These are phyloP conservation scores for Calocera cornea DNA, from an alignment of 768 basidiomycete genomes.

Conservation along the genomic window DNA sequence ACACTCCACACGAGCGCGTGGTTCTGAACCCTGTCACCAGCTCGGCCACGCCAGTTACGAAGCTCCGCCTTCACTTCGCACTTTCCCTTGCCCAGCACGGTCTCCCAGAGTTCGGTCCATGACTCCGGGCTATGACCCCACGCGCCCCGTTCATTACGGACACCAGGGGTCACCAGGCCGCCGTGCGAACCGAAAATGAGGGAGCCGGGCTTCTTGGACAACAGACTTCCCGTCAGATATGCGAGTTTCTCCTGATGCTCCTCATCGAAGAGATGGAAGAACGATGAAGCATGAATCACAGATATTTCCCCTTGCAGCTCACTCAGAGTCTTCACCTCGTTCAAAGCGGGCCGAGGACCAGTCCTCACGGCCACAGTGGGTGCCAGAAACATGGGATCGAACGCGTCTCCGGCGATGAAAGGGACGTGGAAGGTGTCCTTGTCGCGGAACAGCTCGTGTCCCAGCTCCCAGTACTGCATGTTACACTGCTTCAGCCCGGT, in stretches of 20 bases:
- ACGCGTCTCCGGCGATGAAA: slow-evolving; percentile 43
- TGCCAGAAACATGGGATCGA: slow-evolving; percentile 34
- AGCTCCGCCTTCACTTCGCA: not conserved
- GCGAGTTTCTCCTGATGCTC: slow-evolving; percentile 19
- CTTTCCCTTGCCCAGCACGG: not conserved
- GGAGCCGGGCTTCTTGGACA: slow-evolving; percentile 22
- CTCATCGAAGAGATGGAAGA: slow-evolving; percentile 33
- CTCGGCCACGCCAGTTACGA: not conserved
- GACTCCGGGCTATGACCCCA: not conserved
- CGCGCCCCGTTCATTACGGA: not conserved
- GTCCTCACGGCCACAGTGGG: slow-evolving; percentile 15
- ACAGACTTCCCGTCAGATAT: slow-evolving; percentile 19
- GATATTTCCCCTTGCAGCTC: slow-evolving; percentile 36
- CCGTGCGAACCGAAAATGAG: slow-evolving; percentile 25
- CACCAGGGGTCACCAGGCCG: not conserved
- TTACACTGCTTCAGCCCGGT: not conserved
- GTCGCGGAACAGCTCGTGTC: slow-evolving; percentile 46
- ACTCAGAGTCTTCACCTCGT: slow-evolving; percentile 30
- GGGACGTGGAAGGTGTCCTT: slow-evolving; percentile 39
- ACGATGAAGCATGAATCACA: slow-evolving; percentile 36
- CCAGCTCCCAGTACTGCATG: slow-evolving; percentile 43
- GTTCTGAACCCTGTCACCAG: not conserved
- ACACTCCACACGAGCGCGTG: not conserved
- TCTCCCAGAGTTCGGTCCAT: not conserved
- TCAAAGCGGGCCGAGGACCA: slow-evolving; percentile 18